Conservation (phyloP, 441 rosid species). For the Gossypium schwendimanii region DNA sequence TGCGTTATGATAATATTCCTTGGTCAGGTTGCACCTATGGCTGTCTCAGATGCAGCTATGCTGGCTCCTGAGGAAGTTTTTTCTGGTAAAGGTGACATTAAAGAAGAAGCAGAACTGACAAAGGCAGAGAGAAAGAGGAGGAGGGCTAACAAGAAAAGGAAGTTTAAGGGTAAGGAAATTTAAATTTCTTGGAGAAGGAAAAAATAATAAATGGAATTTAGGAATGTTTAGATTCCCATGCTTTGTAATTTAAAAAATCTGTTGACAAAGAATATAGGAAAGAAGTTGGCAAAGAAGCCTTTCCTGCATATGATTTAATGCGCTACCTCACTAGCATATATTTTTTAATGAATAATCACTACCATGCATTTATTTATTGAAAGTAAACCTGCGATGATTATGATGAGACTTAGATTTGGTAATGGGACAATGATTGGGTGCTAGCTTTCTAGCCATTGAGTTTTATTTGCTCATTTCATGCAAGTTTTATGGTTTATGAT, state of each 20-base stretch:
- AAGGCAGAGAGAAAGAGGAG: constrained; percentile 81
- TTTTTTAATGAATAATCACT: not conserved
- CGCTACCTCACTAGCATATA: not conserved
- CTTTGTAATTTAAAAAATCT: not conserved
- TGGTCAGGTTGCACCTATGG: constrained; percentile 88
- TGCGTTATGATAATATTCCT: constrained; percentile 2
- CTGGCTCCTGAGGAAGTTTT: constrained; percentile 95
- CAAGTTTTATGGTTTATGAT: not conserved
- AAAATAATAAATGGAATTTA: not conserved
- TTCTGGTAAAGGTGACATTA: constrained; percentile 69
- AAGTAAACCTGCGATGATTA: too few relatives aligned
- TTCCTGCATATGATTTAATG: not conserved
- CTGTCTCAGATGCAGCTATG: constrained; percentile 94
- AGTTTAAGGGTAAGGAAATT: constrained; percentile 56
- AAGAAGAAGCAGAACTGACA: constrained; percentile 79
- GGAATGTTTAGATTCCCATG: not conserved
- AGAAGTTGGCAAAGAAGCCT: not conserved
- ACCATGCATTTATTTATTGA: too few relatives aligned
- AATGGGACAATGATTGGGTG: not conserved
- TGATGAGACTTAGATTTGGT: too few relatives aligned
- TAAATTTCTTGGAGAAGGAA: not conserved
- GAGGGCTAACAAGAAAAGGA: constrained; percentile 95
- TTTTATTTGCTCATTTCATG: not conserved
- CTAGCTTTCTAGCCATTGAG: not conserved
- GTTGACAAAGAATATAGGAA: not conserved